Conservation (phyloP, 257 asterid genomes). For the Solanum stenotomum region DNA sequence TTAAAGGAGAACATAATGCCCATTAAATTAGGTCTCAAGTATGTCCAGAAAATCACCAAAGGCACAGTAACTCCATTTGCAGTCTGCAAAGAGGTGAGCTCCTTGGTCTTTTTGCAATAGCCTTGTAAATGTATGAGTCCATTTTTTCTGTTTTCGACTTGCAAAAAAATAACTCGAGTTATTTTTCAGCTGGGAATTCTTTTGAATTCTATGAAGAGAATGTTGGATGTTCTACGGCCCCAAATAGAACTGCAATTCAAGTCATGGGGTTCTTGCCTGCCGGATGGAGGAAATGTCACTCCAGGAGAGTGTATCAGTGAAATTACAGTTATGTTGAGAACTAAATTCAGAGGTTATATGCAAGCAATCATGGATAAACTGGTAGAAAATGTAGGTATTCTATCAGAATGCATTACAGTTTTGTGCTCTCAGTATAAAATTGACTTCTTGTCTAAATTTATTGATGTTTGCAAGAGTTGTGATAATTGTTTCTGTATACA, state of each 20-base stretch:
- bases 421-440: fast-evolving
- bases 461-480: background rate
- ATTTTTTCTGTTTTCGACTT: background rate
- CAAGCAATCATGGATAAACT: conserved; percentile 80
- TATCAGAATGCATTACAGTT: background rate
- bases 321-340: conserved; percentile 76
- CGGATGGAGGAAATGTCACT: conserved; percentile 44
- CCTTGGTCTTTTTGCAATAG: background rate
- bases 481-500: conserved; percentile 13
- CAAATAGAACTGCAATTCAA: conserved; percentile 61
- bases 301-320: conserved; percentile 84
- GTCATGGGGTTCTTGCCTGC: conserved; percentile 79
- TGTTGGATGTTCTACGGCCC: conserved; percentile 72
- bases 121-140: background rate
- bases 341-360: conserved; percentile 73
- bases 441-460: background rate
- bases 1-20: conserved; percentile 75
- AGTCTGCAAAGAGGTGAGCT: conserved; percentile 47
- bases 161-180: background rate
- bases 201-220: conserved; percentile 77
- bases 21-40: conserved; percentile 73
- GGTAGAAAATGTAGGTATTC: conserved; percentile 61
- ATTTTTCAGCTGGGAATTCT: conserved; percentile 67
- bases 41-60: conserved; percentile 73
- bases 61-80: conserved; percentile 43